Evolutionary conservation across 1,284 basidiomycete species (phyloP).

Genomic region (Erythrobasidium hasegawianum): DNA sequence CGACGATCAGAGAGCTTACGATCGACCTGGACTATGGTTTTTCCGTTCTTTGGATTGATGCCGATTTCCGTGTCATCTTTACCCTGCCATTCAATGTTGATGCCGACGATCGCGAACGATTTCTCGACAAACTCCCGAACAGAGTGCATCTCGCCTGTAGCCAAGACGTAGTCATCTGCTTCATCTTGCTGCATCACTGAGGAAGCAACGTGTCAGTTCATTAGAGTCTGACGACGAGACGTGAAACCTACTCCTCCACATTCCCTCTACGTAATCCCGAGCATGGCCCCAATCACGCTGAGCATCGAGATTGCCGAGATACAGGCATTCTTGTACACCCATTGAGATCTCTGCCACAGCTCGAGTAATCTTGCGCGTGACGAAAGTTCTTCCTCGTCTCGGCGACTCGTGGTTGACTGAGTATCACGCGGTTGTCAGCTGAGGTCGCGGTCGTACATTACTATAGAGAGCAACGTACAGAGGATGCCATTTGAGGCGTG

Average conservation of each 20-base stretch:
- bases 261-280: slow-evolving; percentile 61
- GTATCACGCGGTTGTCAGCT: slow-evolving; percentile 47
- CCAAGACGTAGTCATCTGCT: slow-evolving; percentile 83
- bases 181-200: slow-evolving; percentile 70
- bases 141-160: slow-evolving; percentile 84
- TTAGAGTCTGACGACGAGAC: no score
- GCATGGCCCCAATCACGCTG: slow-evolving; percentile 90
- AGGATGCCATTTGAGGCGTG: slow-evolving; percentile 62
- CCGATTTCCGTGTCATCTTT: slow-evolving; percentile 69
- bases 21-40: slow-evolving; percentile 73
- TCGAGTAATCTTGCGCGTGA: slow-evolving; percentile 84
- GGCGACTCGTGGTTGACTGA: slow-evolving; percentile 85
- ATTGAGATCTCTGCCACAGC: slow-evolving; percentile 82
- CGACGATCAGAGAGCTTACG: no score
- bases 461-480: neutral
- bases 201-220: no score
- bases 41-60: slow-evolving; percentile 62
- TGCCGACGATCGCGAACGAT: slow-evolving; percentile 66
- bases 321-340: slow-evolving; percentile 78
- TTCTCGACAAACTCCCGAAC: slow-evolving; percentile 86
- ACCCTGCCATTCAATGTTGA: slow-evolving; percentile 71
- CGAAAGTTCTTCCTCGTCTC: slow-evolving; percentile 82
- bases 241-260: slow-evolving; percentile 73
- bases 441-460: slow-evolving; percentile 60
- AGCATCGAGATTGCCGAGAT: slow-evolving; percentile 84